phyloP scores from a whole-genome alignment of 2,329 filamentous ascomycete species.

The Exophiala oligosperma region DNA sequence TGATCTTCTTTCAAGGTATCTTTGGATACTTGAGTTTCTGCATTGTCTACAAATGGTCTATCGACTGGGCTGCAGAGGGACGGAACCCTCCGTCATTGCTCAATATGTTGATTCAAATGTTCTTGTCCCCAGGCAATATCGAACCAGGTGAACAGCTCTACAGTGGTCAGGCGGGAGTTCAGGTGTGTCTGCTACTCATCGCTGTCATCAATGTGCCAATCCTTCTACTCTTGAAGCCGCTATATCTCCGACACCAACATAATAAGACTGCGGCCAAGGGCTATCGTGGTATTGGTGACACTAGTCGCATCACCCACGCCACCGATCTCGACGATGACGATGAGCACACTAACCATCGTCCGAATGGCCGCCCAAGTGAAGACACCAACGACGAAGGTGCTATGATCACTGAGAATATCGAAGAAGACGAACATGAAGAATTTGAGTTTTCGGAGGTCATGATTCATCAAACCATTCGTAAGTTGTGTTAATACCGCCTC shows the following conservation, averaged over 20 bases:
- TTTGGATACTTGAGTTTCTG: conserved; percentile 94
- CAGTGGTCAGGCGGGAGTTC: conserved; percentile 71
- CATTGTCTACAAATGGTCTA: conserved; percentile 95
- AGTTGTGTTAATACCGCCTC: conserved; percentile 43
- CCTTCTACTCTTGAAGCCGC: conserved; percentile 89
- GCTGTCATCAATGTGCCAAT: conserved; percentile 86
- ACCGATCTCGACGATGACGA: conserved; percentile 81
- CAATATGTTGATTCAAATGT: conserved; percentile 99
- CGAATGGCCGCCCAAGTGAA: conserved; percentile 64
- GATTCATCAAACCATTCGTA: conserved; percentile 99
- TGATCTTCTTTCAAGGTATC: conserved; percentile 99
- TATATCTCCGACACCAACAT: conserved; percentile 92
- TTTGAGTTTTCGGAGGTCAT: conserved; percentile 97
- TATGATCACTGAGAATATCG: conserved; percentile 83
- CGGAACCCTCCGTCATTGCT: conserved; percentile 78
- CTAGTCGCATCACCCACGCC: conserved; percentile 77
- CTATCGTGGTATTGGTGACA: conserved; percentile 89
- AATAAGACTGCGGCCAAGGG: conserved; percentile 84
- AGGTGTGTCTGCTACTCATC: conserved; percentile 75
- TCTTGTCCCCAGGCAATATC: conserved; percentile 77
- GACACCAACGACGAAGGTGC: conserved; percentile 81
- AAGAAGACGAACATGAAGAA: conserved; percentile 81
- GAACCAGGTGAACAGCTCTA: conserved; percentile 71
- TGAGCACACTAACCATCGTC: conserved; percentile 32
- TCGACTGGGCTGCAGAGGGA: conserved; percentile 75